Percentiles rank a stretch among this genome's conserved stretches.
phyloP scores from a whole-genome alignment of 352 stramenopile genomes.

The Phytophthora quininea region DNA sequence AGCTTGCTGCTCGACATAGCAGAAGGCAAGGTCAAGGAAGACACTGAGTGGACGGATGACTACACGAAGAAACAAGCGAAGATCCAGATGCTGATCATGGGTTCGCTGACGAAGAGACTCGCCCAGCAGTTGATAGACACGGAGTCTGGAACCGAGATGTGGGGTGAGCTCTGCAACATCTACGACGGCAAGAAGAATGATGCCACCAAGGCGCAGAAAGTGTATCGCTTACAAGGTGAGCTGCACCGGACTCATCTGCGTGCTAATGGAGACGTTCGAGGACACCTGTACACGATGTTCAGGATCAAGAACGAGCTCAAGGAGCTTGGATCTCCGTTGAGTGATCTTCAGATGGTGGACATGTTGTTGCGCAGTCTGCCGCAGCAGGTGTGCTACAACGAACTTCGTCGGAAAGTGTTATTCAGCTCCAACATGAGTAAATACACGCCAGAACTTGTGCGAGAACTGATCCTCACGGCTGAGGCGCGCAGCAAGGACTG shows the following conservation, averaged over 20 bases:
- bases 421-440: constrained; percentile 11
- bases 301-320: not conserved
- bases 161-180: not conserved
- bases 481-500: constrained; percentile 7
- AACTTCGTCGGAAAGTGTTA: constrained; percentile 13
- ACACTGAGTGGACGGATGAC: not conserved
- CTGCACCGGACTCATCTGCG: constrained; percentile 15
- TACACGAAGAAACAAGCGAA: constrained; percentile 24
- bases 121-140: constrained; percentile 17
- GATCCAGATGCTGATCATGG: constrained; percentile 18
- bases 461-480: constrained; percentile 5
- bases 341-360: constrained; percentile 4
- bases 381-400: not conserved
- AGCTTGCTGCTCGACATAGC: constrained; percentile 7
- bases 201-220: constrained; percentile 14
- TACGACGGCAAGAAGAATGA: constrained; percentile 17
- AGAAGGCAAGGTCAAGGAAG: not conserved
- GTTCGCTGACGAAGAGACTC: constrained; percentile 13
- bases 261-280: constrained; percentile 7
- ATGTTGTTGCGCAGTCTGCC: no score
- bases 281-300: constrained; percentile 21
- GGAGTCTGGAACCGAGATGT: constrained; percentile 22
- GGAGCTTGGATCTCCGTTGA: not conserved
- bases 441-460: not conserved
- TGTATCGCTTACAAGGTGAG: constrained; percentile 17